phyloP scores from a whole-genome alignment of 352 stramenopile genomes.

The Globisporangium heterothallicum region DNA sequence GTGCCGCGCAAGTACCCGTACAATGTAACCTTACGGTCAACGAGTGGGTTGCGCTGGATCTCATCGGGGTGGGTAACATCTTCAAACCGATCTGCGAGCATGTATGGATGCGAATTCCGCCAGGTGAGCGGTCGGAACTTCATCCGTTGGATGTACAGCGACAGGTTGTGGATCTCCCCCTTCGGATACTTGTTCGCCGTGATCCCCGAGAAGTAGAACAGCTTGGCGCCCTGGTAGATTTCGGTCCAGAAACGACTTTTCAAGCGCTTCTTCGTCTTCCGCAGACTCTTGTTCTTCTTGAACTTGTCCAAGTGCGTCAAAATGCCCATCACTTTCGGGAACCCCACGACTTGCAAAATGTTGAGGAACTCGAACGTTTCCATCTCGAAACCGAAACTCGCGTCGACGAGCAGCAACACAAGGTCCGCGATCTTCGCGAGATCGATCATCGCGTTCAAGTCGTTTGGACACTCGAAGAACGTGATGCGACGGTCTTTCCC shows the following conservation, averaged over 20 bases:
- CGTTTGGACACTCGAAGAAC: constrained; percentile 98
- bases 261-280: constrained; percentile 97
- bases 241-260: constrained; percentile 99
- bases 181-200: constrained; percentile 99
- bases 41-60: constrained; percentile 90
- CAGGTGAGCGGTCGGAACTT: constrained; percentile 98
- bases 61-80: constrained; percentile 96
- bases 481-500: constrained; percentile 98
- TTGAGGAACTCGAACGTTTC: constrained; percentile 99
- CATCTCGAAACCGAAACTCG: constrained; percentile 99
- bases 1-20: constrained; percentile 99
- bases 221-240: constrained; percentile 91
- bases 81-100: constrained; percentile 97
- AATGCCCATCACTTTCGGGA: constrained; percentile 97
- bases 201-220: constrained; percentile 98
- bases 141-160: constrained; percentile 95
- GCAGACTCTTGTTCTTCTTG: constrained; percentile 96
- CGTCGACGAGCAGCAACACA: constrained; percentile 98
- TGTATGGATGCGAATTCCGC: constrained; percentile 99
- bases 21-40: constrained; percentile 93
- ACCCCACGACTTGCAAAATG: constrained; percentile 93
- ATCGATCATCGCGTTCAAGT: constrained; percentile 92
- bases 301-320: constrained; percentile 99
- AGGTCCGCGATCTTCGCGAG: constrained; percentile 99
- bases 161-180: constrained; percentile 98